These are phyloP conservation scores for Verticillium longisporum DNA, from an alignment of 2,329 filamentous ascomycete species.

Conservation along the genomic window DNA sequence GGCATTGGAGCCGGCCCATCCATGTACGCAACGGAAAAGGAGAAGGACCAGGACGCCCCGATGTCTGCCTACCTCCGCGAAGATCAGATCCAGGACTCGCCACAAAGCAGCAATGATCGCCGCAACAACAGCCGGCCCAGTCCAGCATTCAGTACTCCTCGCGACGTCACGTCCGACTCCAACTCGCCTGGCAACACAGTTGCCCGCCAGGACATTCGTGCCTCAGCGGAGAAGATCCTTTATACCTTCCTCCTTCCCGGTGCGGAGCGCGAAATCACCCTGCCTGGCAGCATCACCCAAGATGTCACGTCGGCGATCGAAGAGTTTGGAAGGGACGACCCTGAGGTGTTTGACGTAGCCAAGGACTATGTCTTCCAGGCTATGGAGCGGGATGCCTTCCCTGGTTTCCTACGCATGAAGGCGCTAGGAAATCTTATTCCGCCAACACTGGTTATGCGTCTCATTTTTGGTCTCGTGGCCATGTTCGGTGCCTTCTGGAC, in stretches of 20 bases:
- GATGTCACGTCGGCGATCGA: constrained; percentile 86
- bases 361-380: constrained; percentile 99
- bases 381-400: constrained; percentile 99
- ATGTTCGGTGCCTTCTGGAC: constrained; percentile 95
- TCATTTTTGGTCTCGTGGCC: constrained; percentile 77
- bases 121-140: constrained; percentile 36
- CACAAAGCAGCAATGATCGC: constrained; percentile 37
- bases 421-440: constrained; percentile 94
- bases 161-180: constrained; percentile 63
- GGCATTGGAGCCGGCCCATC: constrained; percentile 53
- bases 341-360: constrained; percentile 92
- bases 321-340: constrained; percentile 85
- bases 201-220: constrained; percentile 80
- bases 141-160: constrained; percentile 52
- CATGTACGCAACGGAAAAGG: constrained; percentile 60
- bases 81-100: constrained; percentile 48
- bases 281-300: constrained; percentile 79
- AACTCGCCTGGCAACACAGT: constrained; percentile 80
- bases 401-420: constrained; percentile 90
- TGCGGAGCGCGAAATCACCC: constrained; percentile 92
- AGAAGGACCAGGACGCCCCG: constrained; percentile 77
- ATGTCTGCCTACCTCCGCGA: constrained; percentile 85
- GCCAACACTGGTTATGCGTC: constrained; percentile 75
- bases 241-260: constrained; percentile 93
- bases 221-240: constrained; percentile 96